Conservation (phyloP, 1,284 basidiomycete species). For the Ceratobasidium sp. region DNA sequence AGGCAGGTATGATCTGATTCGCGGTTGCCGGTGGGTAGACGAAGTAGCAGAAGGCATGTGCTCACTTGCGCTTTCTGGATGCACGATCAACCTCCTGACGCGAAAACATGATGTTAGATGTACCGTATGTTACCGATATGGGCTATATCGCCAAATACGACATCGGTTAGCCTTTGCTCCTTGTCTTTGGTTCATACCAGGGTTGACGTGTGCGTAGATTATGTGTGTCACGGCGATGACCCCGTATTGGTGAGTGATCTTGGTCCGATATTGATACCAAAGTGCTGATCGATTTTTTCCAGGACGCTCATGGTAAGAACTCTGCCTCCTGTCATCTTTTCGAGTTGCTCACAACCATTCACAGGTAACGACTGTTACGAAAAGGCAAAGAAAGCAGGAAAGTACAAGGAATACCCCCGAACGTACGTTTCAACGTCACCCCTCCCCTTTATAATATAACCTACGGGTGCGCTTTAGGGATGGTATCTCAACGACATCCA, state of each 20-base stretch:
- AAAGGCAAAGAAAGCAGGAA: conserved; percentile 46
- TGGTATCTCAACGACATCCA: conserved; percentile 50
- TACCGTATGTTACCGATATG: conserved; percentile 49
- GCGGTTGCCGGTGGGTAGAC: conserved; percentile 50
- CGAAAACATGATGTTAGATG: conserved; percentile 41
- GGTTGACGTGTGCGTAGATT: conserved; percentile 46
- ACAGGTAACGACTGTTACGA: conserved; percentile 49
- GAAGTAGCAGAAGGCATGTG: conserved; percentile 47
- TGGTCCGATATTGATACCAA: conserved; percentile 3
- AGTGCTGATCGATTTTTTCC: conserved; percentile 15
- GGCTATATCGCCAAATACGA: conserved; percentile 46
- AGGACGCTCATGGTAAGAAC: conserved; percentile 29
- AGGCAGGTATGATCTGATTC: conserved; percentile 49
- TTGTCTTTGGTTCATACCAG: neutral
- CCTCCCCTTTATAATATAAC: neutral
- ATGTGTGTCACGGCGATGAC: conserved; percentile 50
- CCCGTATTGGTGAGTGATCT: conserved; percentile 48
- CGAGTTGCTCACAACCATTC: neutral
- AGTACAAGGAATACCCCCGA: conserved; percentile 49
- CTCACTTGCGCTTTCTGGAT: conserved; percentile 2
- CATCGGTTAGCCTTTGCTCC: conserved; percentile 46
- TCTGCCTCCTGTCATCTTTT: neutral
- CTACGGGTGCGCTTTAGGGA: conserved; percentile 39
- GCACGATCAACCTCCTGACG: conserved; percentile 21
- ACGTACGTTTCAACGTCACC: conserved; percentile 45